Evolutionary conservation across 306 rosid genomes (phyloP), one percentile per base, ranked within the genome.

Genomic region (Ziziphus jujuba): DNA sequence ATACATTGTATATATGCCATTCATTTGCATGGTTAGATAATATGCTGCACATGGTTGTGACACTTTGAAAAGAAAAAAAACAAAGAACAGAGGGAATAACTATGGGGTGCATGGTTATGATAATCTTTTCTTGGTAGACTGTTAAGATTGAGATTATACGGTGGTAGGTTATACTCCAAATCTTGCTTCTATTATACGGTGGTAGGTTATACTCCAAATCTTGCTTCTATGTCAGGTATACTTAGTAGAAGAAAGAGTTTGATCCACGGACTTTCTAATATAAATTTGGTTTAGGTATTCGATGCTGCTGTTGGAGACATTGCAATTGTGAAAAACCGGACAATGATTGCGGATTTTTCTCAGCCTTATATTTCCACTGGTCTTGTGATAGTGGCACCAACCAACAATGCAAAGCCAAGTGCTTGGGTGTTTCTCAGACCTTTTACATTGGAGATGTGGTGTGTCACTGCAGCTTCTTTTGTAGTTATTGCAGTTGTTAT

Each of bases 291-390:
- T 31, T 78, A 93, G 99, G 80, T 82, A 68, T 86, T 71, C 52
- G 97, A 93, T 86, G 99, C 99, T 0, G 96, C 82, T 70, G 90
- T 93, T 20, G 99, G 99, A 76, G 99, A 93, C 82, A 86, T 93
- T 69, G 85, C 96, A 58, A 93, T 93, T 63, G 97, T 88, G 66
- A 87, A 87, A 28, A 93, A 93, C 80, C 88, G 99, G 24, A 90
- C 97, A 5, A 80, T 7, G 79, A 71, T 78, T 54, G 99, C 67
- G 38, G 99, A 93, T 72, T 93, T 93, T 85, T 90, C 97, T 65
- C 99, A 90, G 90, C 99, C 99, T 69, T 93, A 76, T 74, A 81
- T 90, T 71, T 71, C 87, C 56, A 84, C 95, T 24, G 89, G 95
- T 66, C 96, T 93, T 68, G 97, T 93, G 62, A 75, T 93, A 72